Base-by-base conservation (phyloP, 2,329 filamentous ascomycete species). In the Decorospora gaudefroyi region DNA sequence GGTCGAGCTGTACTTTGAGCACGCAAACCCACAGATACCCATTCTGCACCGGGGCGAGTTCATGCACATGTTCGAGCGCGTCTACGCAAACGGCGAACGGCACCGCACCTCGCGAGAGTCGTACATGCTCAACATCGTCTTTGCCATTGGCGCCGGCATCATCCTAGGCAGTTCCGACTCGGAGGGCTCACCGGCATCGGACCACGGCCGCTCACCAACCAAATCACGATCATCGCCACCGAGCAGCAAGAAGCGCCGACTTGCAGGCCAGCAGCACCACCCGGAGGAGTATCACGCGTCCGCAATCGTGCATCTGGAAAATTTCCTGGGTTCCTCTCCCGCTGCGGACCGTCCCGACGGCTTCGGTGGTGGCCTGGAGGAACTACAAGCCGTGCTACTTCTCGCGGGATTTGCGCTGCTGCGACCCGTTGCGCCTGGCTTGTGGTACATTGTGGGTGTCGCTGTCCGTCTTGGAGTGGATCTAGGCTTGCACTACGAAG, bases 381-480 rank as follows among this genome's bases (percentile, higher is more conserved):
- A 96, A 64, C 75, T 97, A 37, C 92, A 97, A 66, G 90, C 90
- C n/a, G 91, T 97, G 6, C 73, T 97, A 34, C 76, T 97, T 28
- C 77, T 97, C 31, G 91, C 92, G 30, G 90, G 90, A 41, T 96
- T 97, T 76, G 92, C 92, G 6, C 77, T 99, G 34, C 78, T 97
- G 51, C 81, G 92, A 41, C 93, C 93, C 1, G 90, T 97, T 15
- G 90, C 92, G 1, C 92, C 92, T 0, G 93, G 93, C 10, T 75
- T 97, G 30, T 97, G 92, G 92, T 97, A 97, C 71, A 97, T 97
- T 50, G 88, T 95, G 47, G 93, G 93, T 8, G 91, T 96, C 29
- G 92, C 92, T 4, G 87, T 95, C 48, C 85, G 93, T 25, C 73
- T 97, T 38, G 92, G 90, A 5, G 87, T 97, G 15, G 93, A 97